A percentile compares a stretch with the other conserved stretches of the same genome.
phyloP scores from a whole-genome alignment of 805 yeast genomes.

The Middelhovenomyces tepae region DNA sequence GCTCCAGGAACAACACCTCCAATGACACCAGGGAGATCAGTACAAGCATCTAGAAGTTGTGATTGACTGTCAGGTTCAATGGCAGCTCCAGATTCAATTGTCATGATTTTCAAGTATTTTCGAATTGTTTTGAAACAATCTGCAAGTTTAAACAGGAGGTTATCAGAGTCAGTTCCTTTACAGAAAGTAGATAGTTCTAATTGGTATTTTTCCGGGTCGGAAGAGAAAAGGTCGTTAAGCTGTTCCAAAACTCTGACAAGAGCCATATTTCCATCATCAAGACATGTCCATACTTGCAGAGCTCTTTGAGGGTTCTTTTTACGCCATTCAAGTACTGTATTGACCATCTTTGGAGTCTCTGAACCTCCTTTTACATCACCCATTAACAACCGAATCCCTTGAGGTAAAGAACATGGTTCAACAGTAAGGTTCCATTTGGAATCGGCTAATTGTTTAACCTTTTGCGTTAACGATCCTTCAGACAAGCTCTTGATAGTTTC shows the following conservation, averaged over 20 bases:
- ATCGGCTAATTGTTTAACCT: conserved; percentile 22
- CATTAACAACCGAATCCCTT: conserved; percentile 63
- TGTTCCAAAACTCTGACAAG: conserved; percentile 42
- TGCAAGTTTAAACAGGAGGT: conserved; percentile 4
- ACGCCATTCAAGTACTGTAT: conserved; percentile 67
- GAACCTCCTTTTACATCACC: conserved; percentile 93
- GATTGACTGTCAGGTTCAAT: conserved; percentile 83
- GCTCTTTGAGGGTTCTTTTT: conserved; percentile 43
- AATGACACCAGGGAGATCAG: conserved; percentile 56
- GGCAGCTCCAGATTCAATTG: conserved; percentile 66
- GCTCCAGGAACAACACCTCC: conserved; percentile 99
- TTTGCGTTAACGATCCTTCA: conserved; percentile 7
- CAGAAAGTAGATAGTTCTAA: conserved; percentile 1
- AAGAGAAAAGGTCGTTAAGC: conserved; percentile 29
- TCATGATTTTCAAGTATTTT: conserved; percentile 46
- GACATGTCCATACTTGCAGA: conserved; percentile 39
- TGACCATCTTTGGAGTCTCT: conserved; percentile 85
- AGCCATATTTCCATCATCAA: conserved; percentile 51
- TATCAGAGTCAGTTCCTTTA: conserved; percentile 2
- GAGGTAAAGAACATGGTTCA: conserved; percentile 55
- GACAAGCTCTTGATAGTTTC: conserved; percentile 25
- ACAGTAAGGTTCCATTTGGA: conserved; percentile 51
- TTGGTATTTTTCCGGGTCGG: conserved; percentile 31
- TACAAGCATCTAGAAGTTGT: conserved; percentile 48
- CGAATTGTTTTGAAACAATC: conserved; percentile 38